Evolutionary conservation across 805 yeast genomes (phyloP).

Genomic region (Lachancea nothofagi): DNA sequence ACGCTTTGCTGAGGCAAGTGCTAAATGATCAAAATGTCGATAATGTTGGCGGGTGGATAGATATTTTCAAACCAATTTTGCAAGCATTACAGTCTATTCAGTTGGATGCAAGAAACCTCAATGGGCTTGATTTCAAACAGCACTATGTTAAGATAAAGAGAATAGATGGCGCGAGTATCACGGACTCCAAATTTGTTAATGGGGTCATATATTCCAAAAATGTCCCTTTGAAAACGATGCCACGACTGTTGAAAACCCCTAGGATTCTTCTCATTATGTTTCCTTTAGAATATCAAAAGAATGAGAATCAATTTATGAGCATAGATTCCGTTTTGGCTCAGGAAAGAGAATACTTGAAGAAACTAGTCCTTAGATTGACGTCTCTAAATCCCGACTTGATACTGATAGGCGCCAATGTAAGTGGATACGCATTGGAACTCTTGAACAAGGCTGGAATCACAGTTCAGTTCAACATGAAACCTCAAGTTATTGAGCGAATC

Average conservation of each 20-base stretch:
- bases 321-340: constrained; percentile 80
- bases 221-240: constrained; percentile 77
- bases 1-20: constrained; percentile 51
- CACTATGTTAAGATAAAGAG: constrained; percentile 77
- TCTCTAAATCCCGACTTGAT: constrained; percentile 75
- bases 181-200: constrained; percentile 56
- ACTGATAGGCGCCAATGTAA: constrained; percentile 70
- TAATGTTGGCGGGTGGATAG: constrained; percentile 53
- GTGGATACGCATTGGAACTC: constrained; percentile 73
- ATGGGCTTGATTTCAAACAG: constrained; percentile 78
- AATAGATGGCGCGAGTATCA: constrained; percentile 66
- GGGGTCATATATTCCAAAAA: constrained; percentile 84
- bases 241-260: constrained; percentile 56
- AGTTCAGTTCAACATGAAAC: constrained; percentile 76
- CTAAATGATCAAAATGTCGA: constrained; percentile 52
- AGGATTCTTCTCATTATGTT: constrained; percentile 78
- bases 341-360: constrained; percentile 77
- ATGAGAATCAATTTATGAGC: constrained; percentile 74
- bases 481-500: constrained; percentile 71
- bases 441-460: constrained; percentile 72
- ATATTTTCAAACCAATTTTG: constrained; percentile 45
- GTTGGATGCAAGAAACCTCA: constrained; percentile 56
- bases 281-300: constrained; percentile 78
- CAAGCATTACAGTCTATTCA: constrained; percentile 53
- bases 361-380: constrained; percentile 70